Percentiles rank a stretch among this genome's conserved stretches.
These are phyloP conservation scores for Colletotrichum cereale DNA, from an alignment of 2,329 filamentous ascomycete species.

Conservation along the genomic window DNA sequence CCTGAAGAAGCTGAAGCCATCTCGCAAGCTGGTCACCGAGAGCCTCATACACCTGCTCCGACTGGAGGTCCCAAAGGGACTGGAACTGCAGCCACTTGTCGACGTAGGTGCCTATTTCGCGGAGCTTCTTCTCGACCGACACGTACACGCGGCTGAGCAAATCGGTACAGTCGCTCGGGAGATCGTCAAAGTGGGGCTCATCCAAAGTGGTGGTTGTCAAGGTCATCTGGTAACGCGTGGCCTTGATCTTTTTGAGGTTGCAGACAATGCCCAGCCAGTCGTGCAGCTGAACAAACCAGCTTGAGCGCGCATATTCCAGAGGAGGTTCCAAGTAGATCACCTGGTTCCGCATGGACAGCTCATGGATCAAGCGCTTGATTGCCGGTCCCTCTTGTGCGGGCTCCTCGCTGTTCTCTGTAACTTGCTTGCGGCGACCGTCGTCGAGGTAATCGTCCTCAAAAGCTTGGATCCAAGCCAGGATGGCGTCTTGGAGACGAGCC, in stretches of 20 bases:
- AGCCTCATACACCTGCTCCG: constrained; percentile 93
- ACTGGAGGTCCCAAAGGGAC: constrained; percentile 96
- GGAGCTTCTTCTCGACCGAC: constrained; percentile 85
- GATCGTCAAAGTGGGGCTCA: constrained; percentile 82
- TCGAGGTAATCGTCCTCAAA: constrained; percentile 76
- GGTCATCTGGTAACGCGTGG: constrained; percentile 93
- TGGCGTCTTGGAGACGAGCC: constrained; percentile 84
- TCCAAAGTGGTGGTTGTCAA: constrained; percentile 75
- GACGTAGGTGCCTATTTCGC: constrained; percentile 85
- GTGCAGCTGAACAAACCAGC: constrained; percentile 93
- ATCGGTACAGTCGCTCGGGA: constrained; percentile 86
- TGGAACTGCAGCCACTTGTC: constrained; percentile 99
- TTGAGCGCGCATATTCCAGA: constrained; percentile 89
- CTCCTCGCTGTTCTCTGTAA: constrained; percentile 57
- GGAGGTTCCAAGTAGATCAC: constrained; percentile 97
- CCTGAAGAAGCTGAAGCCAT: constrained; percentile 96
- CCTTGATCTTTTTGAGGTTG: constrained; percentile 93
- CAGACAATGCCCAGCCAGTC: constrained; percentile 94
- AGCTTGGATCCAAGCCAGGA: constrained; percentile 86
- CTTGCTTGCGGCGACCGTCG: constrained; percentile 65
- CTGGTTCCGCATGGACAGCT: constrained; percentile 98
- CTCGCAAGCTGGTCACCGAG: constrained; percentile 91
- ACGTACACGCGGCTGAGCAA: constrained; percentile 84
- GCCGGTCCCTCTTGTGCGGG: constrained; percentile 68
- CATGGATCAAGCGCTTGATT: constrained; percentile 83